These are phyloP conservation scores for Trematosphaeria pertusa DNA, from an alignment of 2,329 filamentous ascomycete species.

Conservation along the genomic window DNA sequence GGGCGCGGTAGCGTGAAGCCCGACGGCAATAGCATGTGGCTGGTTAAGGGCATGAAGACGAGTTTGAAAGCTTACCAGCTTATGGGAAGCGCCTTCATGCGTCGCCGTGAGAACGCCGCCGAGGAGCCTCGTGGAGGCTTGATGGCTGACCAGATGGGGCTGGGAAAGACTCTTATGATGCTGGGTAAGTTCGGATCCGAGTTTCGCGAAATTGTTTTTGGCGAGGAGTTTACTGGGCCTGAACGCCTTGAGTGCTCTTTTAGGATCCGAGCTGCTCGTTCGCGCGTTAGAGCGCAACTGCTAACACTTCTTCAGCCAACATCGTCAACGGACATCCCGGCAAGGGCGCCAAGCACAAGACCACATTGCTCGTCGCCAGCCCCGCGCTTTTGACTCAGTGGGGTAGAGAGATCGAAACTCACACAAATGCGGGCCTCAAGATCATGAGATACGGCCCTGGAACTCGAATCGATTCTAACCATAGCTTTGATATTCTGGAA, in stretches of 20 bases:
- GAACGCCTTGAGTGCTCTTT: too few species aligned
- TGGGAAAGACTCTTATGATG: constrained; percentile 52
- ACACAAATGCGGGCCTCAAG: constrained; percentile 25
- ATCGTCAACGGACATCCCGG: constrained; percentile 50
- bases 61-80: constrained; percentile 60
- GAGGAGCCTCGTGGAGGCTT: constrained; percentile 50
- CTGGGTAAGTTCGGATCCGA: constrained; percentile 38
- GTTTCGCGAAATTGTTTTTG: too few species aligned
- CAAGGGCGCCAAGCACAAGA: constrained; percentile 23
- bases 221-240: too few species aligned
- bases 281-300: too few species aligned
- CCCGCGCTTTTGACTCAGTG: constrained; percentile 52
- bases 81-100: constrained; percentile 62
- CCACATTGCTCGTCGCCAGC: constrained; percentile 54
- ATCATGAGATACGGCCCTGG: constrained; percentile 39
- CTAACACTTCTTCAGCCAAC: constrained; percentile 41
- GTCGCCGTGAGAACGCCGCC: constrained; percentile 54
- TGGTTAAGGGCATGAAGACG: constrained; percentile 57
- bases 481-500: constrained; percentile 15
- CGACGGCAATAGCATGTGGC: constrained; percentile 48
- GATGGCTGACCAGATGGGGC: constrained; percentile 52
- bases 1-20: constrained; percentile 45
- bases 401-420: constrained; percentile 39
- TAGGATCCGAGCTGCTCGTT: not conserved
- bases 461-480: constrained; percentile 30